Base-by-base conservation (phyloP, 2,329 filamentous ascomycete species). In the Pezicula carpinea region DNA sequence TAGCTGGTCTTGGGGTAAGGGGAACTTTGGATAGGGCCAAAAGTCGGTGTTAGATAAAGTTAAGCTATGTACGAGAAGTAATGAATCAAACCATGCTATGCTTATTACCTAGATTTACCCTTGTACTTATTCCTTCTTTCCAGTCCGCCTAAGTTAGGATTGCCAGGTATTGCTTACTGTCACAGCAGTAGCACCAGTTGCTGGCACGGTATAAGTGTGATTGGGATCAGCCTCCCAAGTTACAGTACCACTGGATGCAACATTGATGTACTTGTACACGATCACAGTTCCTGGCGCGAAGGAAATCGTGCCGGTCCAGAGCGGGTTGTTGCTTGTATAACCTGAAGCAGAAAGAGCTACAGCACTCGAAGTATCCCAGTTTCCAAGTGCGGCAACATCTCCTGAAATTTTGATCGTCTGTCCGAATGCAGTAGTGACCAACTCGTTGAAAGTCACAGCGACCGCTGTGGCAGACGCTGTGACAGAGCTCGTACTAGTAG, bases 181-280 rank as follows among this genome's bases (percentile, higher is more conserved):
- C 21, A 40, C 50, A 26, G 47, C 43, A 11, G 53, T 52, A 14
- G 39, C 46, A 39, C 53, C 53, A 5, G 42, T 29, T 2, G 21
- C 34, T 13, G 54, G 54, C 14, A 56, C 53, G 5, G 55, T 58
- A 29, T 50, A 55, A 15, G 43, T 47, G 19, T 48, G 48, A 31
- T 58, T 55, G 3, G 54, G 54, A 43, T 55, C 83, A 41, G 67
- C 69, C 66, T 89, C 84, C 83, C 84, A 88, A 2, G 64, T 70
- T 14, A 83, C 64, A 1, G 66, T 68, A 0, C 80, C 77, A 54
- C 76, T 73, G 1, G 65, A 59, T 48, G 71, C 69, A 34, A 82
- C 73, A 39, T 76, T 75, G 57, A 88, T 75, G 59, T 79, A 89
- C 69, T 88, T 87, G 64, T 87, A 88, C 66, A 80, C 58, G 36